These are phyloP conservation scores for Ilyonectria mors-panacis DNA, from an alignment of 2,329 filamentous ascomycete genomes.

Conservation along the genomic window DNA sequence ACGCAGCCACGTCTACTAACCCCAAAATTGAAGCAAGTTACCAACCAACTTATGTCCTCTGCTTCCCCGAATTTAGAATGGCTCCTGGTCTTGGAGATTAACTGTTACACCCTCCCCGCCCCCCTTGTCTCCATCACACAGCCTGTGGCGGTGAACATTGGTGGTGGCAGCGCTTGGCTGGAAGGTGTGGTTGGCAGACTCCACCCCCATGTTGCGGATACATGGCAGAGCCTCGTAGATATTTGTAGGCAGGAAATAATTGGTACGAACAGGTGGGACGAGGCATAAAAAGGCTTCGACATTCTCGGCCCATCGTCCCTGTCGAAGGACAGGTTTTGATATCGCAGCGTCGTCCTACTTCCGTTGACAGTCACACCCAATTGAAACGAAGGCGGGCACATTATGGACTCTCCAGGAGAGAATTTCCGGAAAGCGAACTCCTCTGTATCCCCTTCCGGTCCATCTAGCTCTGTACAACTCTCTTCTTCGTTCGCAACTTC, in stretches of 20 bases:
- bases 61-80: no score
- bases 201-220: background rate
- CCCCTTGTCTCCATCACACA: background rate
- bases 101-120: background rate
- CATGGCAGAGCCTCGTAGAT: slow-evolving; percentile 1
- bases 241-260: background rate
- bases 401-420: background rate
- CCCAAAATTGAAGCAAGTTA: no score
- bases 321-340: background rate
- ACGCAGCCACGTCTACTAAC: background rate
- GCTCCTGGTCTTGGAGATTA: background rate
- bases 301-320: background rate
- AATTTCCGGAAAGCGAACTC: background rate
- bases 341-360: background rate
- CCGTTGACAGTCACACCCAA: background rate
- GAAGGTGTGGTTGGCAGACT: background rate
- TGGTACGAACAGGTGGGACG: background rate
- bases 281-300: background rate
- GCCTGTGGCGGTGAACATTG: background rate
- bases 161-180: background rate
- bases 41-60: no score
- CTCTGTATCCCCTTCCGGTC: no score
- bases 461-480: background rate
- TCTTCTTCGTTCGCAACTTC: background rate
- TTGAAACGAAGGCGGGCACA: background rate